These are phyloP conservation scores for Rhizoctonia solani DNA, from an alignment of 1,284 basidiomycete species.

Conservation along the genomic window DNA sequence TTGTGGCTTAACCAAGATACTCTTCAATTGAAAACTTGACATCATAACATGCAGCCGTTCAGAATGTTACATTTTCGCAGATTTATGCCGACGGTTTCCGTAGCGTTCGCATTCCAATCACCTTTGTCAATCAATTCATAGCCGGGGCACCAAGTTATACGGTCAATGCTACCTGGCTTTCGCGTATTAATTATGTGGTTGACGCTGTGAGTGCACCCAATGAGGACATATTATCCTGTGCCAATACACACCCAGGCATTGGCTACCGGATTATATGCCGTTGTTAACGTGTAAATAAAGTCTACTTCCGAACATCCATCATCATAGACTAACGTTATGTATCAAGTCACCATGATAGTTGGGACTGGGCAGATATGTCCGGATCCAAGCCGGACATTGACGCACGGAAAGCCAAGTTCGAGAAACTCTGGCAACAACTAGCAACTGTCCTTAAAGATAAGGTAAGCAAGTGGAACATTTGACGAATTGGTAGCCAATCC, in stretches of 20 bases:
- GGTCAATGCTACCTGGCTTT: conserved; percentile 33
- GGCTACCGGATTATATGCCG: not conserved
- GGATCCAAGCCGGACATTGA: conserved; percentile 7
- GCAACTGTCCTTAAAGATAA: conserved; percentile 30
- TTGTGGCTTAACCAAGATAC: not conserved
- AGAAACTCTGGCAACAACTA: conserved; percentile 32
- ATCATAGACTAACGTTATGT: not conserved
- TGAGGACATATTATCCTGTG: not conserved
- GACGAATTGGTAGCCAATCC: too few relatives aligned
- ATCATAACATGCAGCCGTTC: not conserved
- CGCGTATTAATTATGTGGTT: conserved; percentile 34
- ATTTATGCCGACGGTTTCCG: conserved; percentile 30
- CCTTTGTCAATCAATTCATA: conserved; percentile 27
- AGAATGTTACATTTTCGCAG: conserved; percentile 22
- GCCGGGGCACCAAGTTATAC: conserved; percentile 29
- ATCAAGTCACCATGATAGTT: conserved; percentile 35
- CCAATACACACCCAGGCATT: not conserved
- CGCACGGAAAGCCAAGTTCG: conserved; percentile 33
- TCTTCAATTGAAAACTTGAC: not conserved
- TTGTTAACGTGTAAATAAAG: conserved; percentile 17
- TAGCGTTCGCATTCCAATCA: conserved; percentile 35
- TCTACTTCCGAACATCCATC: not conserved
- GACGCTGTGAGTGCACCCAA: conserved; percentile 18
- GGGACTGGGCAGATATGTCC: conserved; percentile 34
- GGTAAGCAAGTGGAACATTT: conserved; percentile 15